A percentile compares a stretch with the other conserved stretches of the same genome.
Evolutionary conservation across 371 early-diverging fungal species (phyloP).

Genomic region (Mortierella sp.): DNA sequence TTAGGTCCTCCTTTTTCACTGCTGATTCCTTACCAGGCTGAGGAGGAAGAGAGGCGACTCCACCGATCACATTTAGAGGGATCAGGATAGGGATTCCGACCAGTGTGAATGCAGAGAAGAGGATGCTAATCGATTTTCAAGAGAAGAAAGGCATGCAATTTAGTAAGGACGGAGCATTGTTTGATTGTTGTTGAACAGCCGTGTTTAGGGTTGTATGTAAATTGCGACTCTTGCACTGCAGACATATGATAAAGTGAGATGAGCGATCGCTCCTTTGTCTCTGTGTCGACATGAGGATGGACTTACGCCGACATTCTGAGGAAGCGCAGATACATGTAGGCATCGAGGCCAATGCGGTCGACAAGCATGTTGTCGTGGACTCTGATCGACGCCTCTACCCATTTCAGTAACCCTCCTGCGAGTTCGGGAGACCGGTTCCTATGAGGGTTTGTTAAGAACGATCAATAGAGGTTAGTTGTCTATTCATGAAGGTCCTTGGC

Average conservation of each 20-base stretch:
- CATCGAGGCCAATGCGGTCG: slow-evolving; percentile 77
- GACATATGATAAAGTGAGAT: no score
- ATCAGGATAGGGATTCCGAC: slow-evolving; percentile 75
- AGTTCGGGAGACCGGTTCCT: slow-evolving; percentile 73
- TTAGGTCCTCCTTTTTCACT: slow-evolving; percentile 60
- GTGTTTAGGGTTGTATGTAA: no score
- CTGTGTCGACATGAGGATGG: no score
- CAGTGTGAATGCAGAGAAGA: slow-evolving; percentile 70
- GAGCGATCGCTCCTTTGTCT: no score
- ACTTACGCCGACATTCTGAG: slow-evolving; percentile 71
- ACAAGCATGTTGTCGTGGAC: slow-evolving; percentile 72
- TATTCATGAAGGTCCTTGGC: background rate
- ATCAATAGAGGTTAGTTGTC: no score
- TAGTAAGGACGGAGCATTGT: background rate
- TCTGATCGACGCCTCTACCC: slow-evolving; percentile 72
- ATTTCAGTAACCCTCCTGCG: slow-evolving; percentile 64
- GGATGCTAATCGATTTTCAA: slow-evolving; percentile 8
- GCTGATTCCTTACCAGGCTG: background rate
- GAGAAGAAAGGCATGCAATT: background rate
- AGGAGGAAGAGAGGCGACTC: slow-evolving; percentile 13
- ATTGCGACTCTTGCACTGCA: no score
- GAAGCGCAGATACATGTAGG: slow-evolving; percentile 84
- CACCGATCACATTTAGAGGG: slow-evolving; percentile 73
- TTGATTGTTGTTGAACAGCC: background rate
- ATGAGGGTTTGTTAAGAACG: slow-evolving; percentile 15